Base-by-base conservation (phyloP, 192 early-diverging fungal species). In the Phlyctochytrium bullatum region DNA sequence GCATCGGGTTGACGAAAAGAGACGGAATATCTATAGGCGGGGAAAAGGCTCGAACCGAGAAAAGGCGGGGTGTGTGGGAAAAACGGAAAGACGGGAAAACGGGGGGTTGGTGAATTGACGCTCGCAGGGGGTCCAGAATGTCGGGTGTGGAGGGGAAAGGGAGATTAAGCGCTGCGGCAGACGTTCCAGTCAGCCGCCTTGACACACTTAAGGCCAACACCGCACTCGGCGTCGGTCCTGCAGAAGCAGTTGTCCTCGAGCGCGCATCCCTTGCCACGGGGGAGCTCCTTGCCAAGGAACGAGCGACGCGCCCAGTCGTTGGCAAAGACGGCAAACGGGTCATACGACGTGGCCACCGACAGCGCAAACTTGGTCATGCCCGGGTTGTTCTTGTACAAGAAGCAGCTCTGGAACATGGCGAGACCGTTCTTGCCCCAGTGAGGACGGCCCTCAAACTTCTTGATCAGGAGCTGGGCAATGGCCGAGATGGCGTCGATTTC, bases 361-460 rank as follows among this genome's bases (percentile, higher is more conserved):
- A 58, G 12, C 12, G 56, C 56, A 58, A 58, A 58, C 40, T 47
- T 47, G 40, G 40, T 47, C 40, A 47, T 47, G 6, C 40, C 40
- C 6, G 40, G 40, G 40, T 47, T 47, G 40, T 47, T 47, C 40
- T 47, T 47, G 40, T 47, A 47, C 10, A 47, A 20, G 40, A 47
- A 47, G 40, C 40, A 14, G 40, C 10, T 14, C 20, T 47, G 40
- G 40, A 47, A 47, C 40, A 47, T 47, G 40, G 40, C 40, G 40
- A 47, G 40, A 47, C 40, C 40, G 56, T 58, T 58, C 28, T 58
- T 58, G n/a, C 56, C 56, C n/a, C 28, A 58, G 56, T 58, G 56
- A 25, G 56, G 56, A 24, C 28, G n/a, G 14, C 56, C 56, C 12
- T 58, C 28, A 24, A 25, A 58, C 24, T 58, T 58, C 23, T 58